Evolutionary conservation across 805 yeast species (phyloP), one percentile per base, ranked within the genome.

Genomic region (Myxozyma kluyveri): DNA sequence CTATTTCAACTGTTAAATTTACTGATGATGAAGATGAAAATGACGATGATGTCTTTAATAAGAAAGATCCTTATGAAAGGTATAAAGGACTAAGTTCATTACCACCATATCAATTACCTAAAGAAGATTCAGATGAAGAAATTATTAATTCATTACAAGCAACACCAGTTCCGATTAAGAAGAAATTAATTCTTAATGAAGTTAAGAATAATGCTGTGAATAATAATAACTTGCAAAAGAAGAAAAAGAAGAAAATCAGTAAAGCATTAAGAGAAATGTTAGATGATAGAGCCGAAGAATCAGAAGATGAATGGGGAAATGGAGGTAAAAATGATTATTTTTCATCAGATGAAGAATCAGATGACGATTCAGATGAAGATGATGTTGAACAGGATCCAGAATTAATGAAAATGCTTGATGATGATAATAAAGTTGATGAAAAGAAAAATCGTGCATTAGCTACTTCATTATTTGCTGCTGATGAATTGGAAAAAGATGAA

Each of bases 221-320:
- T n/a, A 24, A 29, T 27, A 38, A 37, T 9, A 23, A 21, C 21
- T 24, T 36, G 18, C 12, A 35, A 43, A 65, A 61, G 32, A 44
- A 49, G 18, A 59, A 61, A 35, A 54, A 60, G 42, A 61, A 51
- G 33, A 61, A 66, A 46, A 68, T 78, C 46, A 76, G 70, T 50
- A 61, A 70, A 56, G 86, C 81, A 55, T 67, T 83, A 72, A 84
- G 78, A 56, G 70, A 76, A 26, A 76, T 87, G 48, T 73, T 86
- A 65, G 91, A 87, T 62, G 83, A 84, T 44, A 93, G 86, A 71
- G 95, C 95, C 40, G 89, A 80, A 60, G 95, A 87, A 70, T 85
- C 93, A 33, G 95, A 87, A 54, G 95, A 87, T 72, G 95, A 87
- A 71, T 87, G 88, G 86, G 78, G 78, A 45, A 95, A 93, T 2